Conservation (phyloP, 1,284 basidiomycete genomes). For the Athelia sp. region DNA sequence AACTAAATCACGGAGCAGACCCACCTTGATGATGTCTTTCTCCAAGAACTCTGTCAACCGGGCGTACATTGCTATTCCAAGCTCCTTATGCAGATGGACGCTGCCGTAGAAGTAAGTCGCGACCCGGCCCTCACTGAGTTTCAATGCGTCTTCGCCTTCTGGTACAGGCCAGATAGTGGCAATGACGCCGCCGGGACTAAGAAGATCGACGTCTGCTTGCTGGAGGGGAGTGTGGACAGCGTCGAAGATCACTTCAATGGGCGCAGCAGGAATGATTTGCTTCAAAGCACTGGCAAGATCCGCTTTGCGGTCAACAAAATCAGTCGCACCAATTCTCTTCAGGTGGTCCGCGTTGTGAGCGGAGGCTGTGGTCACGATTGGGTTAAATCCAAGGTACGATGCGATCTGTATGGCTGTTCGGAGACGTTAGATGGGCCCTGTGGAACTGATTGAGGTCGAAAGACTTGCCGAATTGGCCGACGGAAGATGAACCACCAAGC, state of each 20-base stretch:
- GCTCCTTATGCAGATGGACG: neutral
- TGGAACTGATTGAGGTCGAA: too few species aligned
- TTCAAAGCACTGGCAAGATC: slow-evolving; percentile 21
- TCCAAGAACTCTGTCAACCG: too few species aligned
- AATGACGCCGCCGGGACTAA: neutral
- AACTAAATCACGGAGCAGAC: too few species aligned
- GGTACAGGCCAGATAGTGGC: neutral
- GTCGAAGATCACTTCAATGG: slow-evolving; percentile 28
- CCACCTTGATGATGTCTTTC: too few species aligned
- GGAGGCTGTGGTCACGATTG: slow-evolving; percentile 37
- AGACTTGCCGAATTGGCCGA: too few species aligned
- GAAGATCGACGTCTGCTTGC: neutral
- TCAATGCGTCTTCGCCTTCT: neutral
- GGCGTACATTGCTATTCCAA: neutral
- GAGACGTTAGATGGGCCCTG: neutral
- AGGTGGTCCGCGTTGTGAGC: slow-evolving; percentile 33
- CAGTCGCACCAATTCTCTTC: slow-evolving; percentile 39
- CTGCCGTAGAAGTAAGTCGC: neutral
- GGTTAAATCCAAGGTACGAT: slow-evolving; percentile 22
- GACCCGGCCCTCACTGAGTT: neutral
- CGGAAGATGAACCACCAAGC: too few species aligned
- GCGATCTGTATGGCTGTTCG: too few species aligned
- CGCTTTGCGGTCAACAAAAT: slow-evolving; percentile 32
- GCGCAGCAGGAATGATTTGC: slow-evolving; percentile 22
- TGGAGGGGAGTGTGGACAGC: slow-evolving; percentile 9